Conservation (phyloP, 2,329 filamentous ascomycete genomes). For the Colletotrichum sp. region DNA sequence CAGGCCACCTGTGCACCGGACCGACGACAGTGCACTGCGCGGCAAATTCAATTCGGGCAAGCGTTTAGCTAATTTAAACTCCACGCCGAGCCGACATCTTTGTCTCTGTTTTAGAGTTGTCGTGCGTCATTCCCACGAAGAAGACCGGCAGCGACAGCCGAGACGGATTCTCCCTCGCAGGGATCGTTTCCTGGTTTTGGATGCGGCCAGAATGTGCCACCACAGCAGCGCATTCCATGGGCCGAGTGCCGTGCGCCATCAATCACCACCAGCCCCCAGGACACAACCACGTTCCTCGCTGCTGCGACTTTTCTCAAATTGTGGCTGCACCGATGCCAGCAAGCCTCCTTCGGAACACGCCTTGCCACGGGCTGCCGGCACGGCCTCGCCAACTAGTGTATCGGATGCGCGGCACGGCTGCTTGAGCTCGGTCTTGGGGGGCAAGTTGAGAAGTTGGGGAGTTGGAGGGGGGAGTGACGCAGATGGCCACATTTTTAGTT, state of each 20-base stretch:
- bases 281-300: background rate
- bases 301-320: background rate
- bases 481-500: background rate
- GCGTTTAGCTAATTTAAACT: background rate
- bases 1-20: background rate
- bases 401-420: background rate
- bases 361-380: background rate
- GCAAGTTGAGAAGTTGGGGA: background rate
- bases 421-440: background rate
- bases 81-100: background rate
- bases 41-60: background rate
- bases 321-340: background rate
- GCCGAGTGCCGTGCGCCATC: background rate
- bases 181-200: background rate
- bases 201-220: background rate
- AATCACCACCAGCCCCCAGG: background rate
- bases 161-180: background rate
- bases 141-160: background rate
- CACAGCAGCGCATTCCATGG: background rate
- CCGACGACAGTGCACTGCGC: background rate
- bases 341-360: background rate
- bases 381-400: background rate
- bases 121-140: background rate
- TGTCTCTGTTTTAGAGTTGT: background rate
- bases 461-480: background rate